Base-by-base conservation (phyloP, 148 eudicot genomes). In the Persicaria maculosa region DNA sequence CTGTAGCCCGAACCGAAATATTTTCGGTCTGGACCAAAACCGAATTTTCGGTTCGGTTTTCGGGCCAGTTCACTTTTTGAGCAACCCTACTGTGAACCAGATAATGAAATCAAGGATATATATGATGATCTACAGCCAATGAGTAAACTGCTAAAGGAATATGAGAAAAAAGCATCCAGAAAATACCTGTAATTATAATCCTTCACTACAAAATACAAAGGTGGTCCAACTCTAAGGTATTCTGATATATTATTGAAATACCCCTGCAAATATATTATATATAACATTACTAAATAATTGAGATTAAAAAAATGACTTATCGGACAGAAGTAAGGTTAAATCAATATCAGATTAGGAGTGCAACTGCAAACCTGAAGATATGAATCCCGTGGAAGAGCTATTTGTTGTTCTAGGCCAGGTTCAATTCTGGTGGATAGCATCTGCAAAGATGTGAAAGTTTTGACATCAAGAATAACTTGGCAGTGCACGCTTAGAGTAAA, bases 321-420 rank as follows among this genome's bases (percentile, higher is more conserved):
- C 31, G 62, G 48, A 50, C 44, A 46, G 31, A 75, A 22, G 7
- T 19, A 50, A 22, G 36, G 48, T 12, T 6, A 46, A 43, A 70
- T 50, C 59, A 65, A 65, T 1, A 31, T 4, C 44, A 36, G 68
- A 12, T 62, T 62, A 44, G 46, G 50, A 19, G 9, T 12, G 48
- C 45, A 79, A 50, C 17, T 50, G 52, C 69, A 71, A 73, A 88
- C 91, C 91, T 88, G 91, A 72, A 88, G 91, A 80, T 88, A 88
- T 12, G 91, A 88, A 72, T 88, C 88, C 80, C 91, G 79, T 20
- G 91, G 91, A 80, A 88, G 88, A 80, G 88, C 91, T 78, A 88
- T 72, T 76, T 88, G 86, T 72, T 88, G 91, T 76, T 83, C 87
- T 73, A 88, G 78, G 55, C 91, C 91, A 80, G 91, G 81, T 77